Conservation (phyloP, 2,329 filamentous ascomycete genomes). For the Trichoderma aggressivum region DNA sequence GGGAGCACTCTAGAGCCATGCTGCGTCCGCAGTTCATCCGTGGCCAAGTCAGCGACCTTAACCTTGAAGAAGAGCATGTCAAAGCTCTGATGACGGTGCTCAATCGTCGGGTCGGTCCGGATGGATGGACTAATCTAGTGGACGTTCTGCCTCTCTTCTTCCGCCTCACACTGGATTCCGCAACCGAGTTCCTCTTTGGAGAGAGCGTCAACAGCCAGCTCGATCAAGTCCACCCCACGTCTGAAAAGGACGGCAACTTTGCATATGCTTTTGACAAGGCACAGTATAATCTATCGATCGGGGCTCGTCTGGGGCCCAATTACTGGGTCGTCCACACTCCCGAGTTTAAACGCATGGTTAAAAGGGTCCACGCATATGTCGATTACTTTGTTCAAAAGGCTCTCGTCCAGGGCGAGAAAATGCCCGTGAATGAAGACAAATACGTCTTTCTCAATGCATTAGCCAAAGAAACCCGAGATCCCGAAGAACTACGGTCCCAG, state of each 20-base stretch:
- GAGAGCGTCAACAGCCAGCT: slow-evolving; percentile 47
- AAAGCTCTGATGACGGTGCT: slow-evolving; percentile 31
- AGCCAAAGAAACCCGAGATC: slow-evolving; percentile 32
- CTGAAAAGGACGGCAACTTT: slow-evolving; percentile 32
- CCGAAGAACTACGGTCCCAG: slow-evolving; percentile 28
- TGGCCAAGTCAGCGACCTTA: slow-evolving; percentile 43
- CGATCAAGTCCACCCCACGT: slow-evolving; percentile 23
- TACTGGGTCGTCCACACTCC: slow-evolving; percentile 48
- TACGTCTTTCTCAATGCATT: slow-evolving; percentile 35
- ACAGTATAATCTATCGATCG: slow-evolving; percentile 47
- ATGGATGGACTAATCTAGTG: slow-evolving; percentile 33
- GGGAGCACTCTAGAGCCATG: slow-evolving; percentile 38
- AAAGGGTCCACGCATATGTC: slow-evolving; percentile 66
- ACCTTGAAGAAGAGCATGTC: slow-evolving; percentile 39
- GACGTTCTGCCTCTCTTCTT: slow-evolving; percentile 49
- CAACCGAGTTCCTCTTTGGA: slow-evolving; percentile 60
- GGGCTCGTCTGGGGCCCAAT: slow-evolving; percentile 45
- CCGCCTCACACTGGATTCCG: slow-evolving; percentile 46
- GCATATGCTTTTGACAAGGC: slow-evolving; percentile 34
- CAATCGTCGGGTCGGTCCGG: slow-evolving; percentile 29
- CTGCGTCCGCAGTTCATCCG: slow-evolving; percentile 41
- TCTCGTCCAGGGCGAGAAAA: slow-evolving; percentile 36
- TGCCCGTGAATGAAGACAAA: slow-evolving; percentile 16
- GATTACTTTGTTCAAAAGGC: slow-evolving; percentile 61
- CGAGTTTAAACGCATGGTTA: slow-evolving; percentile 61